phyloP scores from a whole-genome alignment of 73 alveolate genomes.

The Blepharisma japonicum region DNA sequence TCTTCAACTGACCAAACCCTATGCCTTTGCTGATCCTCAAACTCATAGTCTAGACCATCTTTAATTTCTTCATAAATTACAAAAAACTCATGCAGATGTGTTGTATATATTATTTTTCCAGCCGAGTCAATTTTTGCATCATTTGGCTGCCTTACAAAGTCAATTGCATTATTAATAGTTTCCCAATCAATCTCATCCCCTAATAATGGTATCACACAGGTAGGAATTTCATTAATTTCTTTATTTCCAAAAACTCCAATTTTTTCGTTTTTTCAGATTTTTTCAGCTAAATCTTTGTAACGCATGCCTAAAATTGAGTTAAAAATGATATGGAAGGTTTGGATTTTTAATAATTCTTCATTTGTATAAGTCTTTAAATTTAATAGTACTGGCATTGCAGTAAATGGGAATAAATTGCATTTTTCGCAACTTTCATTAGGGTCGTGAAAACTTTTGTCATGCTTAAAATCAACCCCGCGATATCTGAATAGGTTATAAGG shows the following conservation, averaged over 20 bases:
- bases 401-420: background rate
- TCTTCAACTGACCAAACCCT: background rate
- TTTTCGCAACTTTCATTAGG: background rate
- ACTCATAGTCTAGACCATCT: background rate
- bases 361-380: background rate
- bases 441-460: background rate
- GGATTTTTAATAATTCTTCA: background rate
- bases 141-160: background rate
- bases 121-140: background rate
- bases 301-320: background rate
- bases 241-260: no score
- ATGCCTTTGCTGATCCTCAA: background rate
- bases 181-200: background rate
- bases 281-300: background rate
- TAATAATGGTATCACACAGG: background rate
- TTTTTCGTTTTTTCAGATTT: background rate
- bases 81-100: background rate
- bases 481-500: background rate
- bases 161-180: background rate
- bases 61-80: background rate
- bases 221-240: background rate
- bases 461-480: background rate
- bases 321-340: background rate
- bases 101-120: background rate
- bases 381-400: background rate